Base-by-base conservation (phyloP, 345 rosid genomes). In the Eucalyptus shirleyi region DNA sequence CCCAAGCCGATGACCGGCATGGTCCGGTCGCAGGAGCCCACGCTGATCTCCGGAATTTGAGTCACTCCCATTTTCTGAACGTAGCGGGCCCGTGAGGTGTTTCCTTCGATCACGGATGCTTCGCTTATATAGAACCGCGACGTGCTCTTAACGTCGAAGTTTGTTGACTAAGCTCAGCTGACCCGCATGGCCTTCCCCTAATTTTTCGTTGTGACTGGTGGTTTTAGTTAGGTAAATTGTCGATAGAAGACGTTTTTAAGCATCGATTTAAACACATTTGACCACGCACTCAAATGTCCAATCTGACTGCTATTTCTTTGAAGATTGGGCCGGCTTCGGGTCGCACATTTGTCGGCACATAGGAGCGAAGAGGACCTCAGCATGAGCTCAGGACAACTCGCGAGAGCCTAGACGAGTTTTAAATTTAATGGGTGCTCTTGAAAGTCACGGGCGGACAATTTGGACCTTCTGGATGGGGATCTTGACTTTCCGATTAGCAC, bases 1-100 rank as follows among this genome's bases (percentile, higher is more conserved):
- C 91, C 93, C 93, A 91, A 88, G 88, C 91, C 93, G 21, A 90
- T 87, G 21, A 88, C 47, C 12, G 93, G 91, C 90, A 91, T 91
- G 15, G 50, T 32, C 90, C 50, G 67, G 88, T 72, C 91, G 50
- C 91, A 89, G 24, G 89, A 82, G 72, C 67, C 32, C 16, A 87
- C 47, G 59, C 60, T 8, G 34, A 91, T 62, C 86, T 37, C 51
- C 4, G 92, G 89, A 65, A 89, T 37, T 49, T 42, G 44, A 40
- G 30, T 65, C 45, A 1, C 72, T 59, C 32, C 90, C 90, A 89
- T 89, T 42, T 86, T 40, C 50, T 40, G 19, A 24, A 28, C 16
- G 12, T 26, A 56, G 62, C 62, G 30, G 30, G 62, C 4, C 62
- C 12, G 62, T 24, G 62, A 3, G 13, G 62, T 13, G 60, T 23